Conservation (phyloP, 1,284 basidiomycete genomes). For the Austroboletus olivaceoglutinosus region DNA sequence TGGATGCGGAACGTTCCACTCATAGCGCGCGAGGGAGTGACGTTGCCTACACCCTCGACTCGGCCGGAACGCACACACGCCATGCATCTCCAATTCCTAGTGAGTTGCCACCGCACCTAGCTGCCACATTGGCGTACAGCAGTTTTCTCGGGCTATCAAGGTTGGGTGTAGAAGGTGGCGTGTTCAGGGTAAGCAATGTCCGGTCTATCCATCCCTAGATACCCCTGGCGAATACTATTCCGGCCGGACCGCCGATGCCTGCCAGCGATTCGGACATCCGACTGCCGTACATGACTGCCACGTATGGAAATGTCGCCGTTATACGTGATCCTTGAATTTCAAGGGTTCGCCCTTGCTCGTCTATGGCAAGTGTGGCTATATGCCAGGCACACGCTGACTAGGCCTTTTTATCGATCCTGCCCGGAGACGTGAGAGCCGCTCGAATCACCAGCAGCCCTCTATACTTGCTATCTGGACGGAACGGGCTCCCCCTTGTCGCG, state of each 20-base stretch:
- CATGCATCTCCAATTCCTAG: conserved; percentile 10
- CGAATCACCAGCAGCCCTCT: conserved; percentile 13
- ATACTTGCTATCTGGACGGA: conserved; percentile 15
- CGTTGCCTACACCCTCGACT: conserved; percentile 23
- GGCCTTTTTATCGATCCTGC: conserved; percentile 4
- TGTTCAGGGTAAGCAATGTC: conserved; percentile 18
- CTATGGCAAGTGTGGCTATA: conserved; percentile 11
- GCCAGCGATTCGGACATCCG: conserved; percentile 5
- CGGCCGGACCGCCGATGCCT: conserved; percentile 13
- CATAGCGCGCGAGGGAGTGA: conserved; percentile 15
- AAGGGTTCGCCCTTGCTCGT: conserved; percentile 11
- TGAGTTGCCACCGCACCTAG: conserved; percentile 26
- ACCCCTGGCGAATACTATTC: conserved; percentile 14
- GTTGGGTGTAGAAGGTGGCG: conserved; percentile 23
- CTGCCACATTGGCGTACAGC: conserved; percentile 19
- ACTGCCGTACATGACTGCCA: conserved; percentile 3
- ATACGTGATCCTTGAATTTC: conserved; percentile 7
- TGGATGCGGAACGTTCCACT: conserved; percentile 30
- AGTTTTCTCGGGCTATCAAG: conserved; percentile 19
- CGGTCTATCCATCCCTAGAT: conserved; percentile 7
- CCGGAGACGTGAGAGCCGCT: conserved; percentile 6
- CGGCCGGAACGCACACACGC: conserved; percentile 10
- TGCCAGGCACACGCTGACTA: conserved; percentile 20
- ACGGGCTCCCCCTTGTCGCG: too few relatives aligned
- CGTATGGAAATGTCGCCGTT: conserved; percentile 13